Evolutionary conservation across 75 land plant genomes (phyloP).

Genomic region (Cunninghamia lanceolata): DNA sequence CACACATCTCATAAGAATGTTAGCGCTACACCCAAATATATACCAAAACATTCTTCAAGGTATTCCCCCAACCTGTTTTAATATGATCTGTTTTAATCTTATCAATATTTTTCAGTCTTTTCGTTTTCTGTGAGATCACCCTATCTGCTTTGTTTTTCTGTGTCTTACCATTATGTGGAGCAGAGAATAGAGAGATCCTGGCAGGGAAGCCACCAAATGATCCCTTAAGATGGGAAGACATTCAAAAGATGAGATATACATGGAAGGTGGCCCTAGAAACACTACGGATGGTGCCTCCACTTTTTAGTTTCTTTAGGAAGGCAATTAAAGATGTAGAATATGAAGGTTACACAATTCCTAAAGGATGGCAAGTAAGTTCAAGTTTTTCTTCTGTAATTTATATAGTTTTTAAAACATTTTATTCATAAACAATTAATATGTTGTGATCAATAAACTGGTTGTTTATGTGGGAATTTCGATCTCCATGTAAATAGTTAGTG

Average conservation of each 20-base stretch:
- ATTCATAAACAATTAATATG: background rate
- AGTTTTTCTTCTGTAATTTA: background rate
- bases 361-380: conserved; percentile 74
- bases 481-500: no score
- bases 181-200: conserved; percentile 45
- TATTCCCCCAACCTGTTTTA: no score
- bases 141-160: no score
- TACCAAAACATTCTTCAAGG: no score
- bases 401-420: no score
- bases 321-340: conserved; percentile 49
- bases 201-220: conserved; percentile 28
- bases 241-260: conserved; percentile 63
- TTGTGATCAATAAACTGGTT: no score
- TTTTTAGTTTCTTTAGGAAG: conserved; percentile 39
- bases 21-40: conserved; percentile 11
- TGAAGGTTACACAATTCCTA: conserved; percentile 51
- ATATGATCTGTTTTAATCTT: no score
- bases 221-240: conserved; percentile 55
- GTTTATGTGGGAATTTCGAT: conserved; percentile 31
- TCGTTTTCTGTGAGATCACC: no score
- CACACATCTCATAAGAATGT: background rate
- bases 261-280: conserved; percentile 77
- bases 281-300: conserved; percentile 46
- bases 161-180: no score
- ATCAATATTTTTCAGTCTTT: background rate